phyloP scores from a whole-genome alignment of 2,329 filamentous ascomycete genomes.

The Graphilbum fragrans region DNA sequence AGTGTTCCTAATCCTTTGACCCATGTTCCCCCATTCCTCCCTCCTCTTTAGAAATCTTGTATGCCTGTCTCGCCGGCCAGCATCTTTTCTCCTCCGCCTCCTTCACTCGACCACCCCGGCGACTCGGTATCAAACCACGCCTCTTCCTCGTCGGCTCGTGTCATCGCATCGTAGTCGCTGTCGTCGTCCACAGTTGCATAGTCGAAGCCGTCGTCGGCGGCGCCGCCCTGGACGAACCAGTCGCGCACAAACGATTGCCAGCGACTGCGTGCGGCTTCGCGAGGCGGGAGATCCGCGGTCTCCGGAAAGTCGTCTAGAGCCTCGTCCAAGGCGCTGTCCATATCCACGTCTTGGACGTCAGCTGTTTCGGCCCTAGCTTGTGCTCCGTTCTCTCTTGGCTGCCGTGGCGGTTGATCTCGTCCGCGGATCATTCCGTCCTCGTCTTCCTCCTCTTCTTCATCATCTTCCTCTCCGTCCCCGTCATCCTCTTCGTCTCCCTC shows the following conservation, averaged over 20 bases:
- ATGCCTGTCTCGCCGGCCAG: slow-evolving; percentile 52
- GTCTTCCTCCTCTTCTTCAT: background rate
- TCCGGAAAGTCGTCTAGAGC: slow-evolving; percentile 18
- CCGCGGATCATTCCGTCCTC: background rate
- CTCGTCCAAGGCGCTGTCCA: background rate
- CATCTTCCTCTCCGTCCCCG: background rate
- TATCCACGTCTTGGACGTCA: background rate
- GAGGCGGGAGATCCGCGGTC: slow-evolving; percentile 21
- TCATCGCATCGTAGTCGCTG: slow-evolving; percentile 56
- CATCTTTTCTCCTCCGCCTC: slow-evolving; percentile 17
- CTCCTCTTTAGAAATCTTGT: slow-evolving; percentile 50
- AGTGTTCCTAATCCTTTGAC: no score
- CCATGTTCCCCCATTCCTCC: no score
- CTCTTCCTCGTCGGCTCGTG: slow-evolving; percentile 53
- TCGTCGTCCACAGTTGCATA: slow-evolving; percentile 60
- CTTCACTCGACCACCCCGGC: slow-evolving; percentile 47
- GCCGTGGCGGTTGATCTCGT: no score
- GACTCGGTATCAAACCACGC: slow-evolving; percentile 73
- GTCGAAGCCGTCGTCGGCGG: slow-evolving; percentile 60
- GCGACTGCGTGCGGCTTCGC: slow-evolving; percentile 52
- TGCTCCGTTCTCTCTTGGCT: background rate
- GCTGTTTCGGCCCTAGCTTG: background rate
- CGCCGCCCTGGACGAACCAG: slow-evolving; percentile 59
- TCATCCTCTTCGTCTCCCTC: slow-evolving; percentile 7
- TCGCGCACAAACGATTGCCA: slow-evolving; percentile 64